A percentile compares a stretch with the other conserved stretches of the same genome.
phyloP scores from a whole-genome alignment of 2,329 filamentous ascomycete genomes.

The Claviceps africana region DNA sequence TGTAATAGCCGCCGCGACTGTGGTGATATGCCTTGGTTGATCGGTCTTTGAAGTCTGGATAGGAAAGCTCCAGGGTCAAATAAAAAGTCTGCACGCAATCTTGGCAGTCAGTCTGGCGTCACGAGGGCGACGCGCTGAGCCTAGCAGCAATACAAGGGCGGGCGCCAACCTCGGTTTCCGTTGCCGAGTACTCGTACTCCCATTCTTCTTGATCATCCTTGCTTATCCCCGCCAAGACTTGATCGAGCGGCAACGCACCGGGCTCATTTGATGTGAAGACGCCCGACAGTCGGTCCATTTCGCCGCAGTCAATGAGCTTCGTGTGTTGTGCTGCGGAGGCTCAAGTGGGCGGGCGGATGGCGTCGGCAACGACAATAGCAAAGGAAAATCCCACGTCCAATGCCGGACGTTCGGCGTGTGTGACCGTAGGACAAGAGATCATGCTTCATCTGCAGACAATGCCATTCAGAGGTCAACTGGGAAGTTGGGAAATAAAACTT shows the following conservation, averaged over 20 bases:
- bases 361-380: neutral
- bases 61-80: slow-evolving; percentile 48
- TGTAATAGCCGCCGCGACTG: slow-evolving; percentile 32
- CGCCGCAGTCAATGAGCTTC: neutral
- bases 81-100: slow-evolving; percentile 40
- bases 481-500: neutral
- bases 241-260: slow-evolving; percentile 16
- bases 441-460: neutral
- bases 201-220: slow-evolving; percentile 42
- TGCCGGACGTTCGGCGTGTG: neutral
- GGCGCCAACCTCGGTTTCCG: slow-evolving; percentile 41
- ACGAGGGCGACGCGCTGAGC: neutral
- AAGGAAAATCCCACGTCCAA: neutral
- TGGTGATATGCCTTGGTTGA: slow-evolving; percentile 25
- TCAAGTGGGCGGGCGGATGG: neutral
- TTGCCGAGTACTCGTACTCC: slow-evolving; percentile 54
- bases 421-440: neutral
- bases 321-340: neutral
- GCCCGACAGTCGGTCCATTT: slow-evolving; percentile 2
- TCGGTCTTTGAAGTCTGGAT: slow-evolving; percentile 39
- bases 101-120: neutral
- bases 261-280: slow-evolving; percentile 10
- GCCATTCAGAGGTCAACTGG: neutral
- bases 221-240: slow-evolving; percentile 13
- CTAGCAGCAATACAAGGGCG: neutral